phyloP scores from a whole-genome alignment of 2,329 filamentous ascomycete species.

The Periconia macrospinosa region DNA sequence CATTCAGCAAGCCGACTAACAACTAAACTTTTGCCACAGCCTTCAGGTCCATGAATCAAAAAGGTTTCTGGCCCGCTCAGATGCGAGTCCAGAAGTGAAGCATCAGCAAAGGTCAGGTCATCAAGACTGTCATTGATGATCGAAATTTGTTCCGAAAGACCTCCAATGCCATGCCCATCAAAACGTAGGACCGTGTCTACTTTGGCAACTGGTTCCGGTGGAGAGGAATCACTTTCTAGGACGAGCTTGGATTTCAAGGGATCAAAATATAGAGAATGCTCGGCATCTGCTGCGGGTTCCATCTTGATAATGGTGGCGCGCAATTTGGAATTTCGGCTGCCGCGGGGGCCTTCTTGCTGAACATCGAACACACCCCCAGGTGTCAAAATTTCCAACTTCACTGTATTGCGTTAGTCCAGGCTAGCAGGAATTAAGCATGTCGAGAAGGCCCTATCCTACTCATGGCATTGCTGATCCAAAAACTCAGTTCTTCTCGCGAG shows the following conservation, averaged over 20 bases:
- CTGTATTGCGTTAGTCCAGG: slow-evolving; percentile 41
- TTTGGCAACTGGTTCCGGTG: slow-evolving; percentile 5
- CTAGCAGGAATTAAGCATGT: background rate
- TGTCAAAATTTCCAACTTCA: slow-evolving; percentile 67
- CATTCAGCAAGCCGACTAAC: slow-evolving; percentile 65
- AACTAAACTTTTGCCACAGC: slow-evolving; percentile 82
- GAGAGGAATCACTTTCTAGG: slow-evolving; percentile 12
- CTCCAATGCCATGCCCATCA: slow-evolving; percentile 61
- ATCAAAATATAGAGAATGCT: slow-evolving; percentile 34
- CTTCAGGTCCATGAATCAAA: slow-evolving; percentile 77
- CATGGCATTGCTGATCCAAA: slow-evolving; percentile 34
- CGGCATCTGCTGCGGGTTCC: slow-evolving; percentile 33
- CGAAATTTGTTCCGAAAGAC: slow-evolving; percentile 65
- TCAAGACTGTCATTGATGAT: slow-evolving; percentile 68
- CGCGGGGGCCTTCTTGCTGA: slow-evolving; percentile 47
- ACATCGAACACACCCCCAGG: slow-evolving; percentile 72
- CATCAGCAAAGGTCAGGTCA: slow-evolving; percentile 24
- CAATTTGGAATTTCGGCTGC: slow-evolving; percentile 55
- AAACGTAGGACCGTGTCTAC: background rate
- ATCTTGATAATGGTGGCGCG: slow-evolving; percentile 66
- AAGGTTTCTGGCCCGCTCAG: slow-evolving; percentile 57
- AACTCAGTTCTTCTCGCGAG: slow-evolving; percentile 30
- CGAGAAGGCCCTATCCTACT: slow-evolving; percentile 22
- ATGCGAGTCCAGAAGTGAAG: slow-evolving; percentile 15
- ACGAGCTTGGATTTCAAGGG: slow-evolving; percentile 24